Conservation (phyloP, 768 basidiomycete genomes). For the Chalciporus chontae region DNA sequence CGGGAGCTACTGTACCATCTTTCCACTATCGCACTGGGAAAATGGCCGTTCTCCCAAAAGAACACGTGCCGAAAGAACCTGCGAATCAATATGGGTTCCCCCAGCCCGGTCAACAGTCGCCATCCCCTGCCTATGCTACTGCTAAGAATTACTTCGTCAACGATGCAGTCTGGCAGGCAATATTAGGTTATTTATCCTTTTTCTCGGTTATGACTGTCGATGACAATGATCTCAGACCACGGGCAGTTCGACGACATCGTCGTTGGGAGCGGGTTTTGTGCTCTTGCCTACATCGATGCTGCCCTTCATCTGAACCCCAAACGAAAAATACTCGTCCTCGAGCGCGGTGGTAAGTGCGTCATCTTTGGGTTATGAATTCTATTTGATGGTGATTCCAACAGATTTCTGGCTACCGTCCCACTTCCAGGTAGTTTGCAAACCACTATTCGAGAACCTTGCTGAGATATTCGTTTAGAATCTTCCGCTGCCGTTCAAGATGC, state of each 20-base stretch:
- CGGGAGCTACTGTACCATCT: not conserved
- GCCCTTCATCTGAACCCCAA: slow-evolving; percentile 13
- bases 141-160: slow-evolving; percentile 7
- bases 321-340: slow-evolving; percentile 16
- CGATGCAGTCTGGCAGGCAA: slow-evolving; percentile 2
- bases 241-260: slow-evolving; percentile 11
- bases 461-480: not conserved
- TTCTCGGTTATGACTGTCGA: too few relatives aligned
- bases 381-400: not conserved
- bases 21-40: not conserved
- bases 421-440: slow-evolving; percentile 1
- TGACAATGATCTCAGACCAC: slow-evolving; percentile 1
- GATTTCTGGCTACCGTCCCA: slow-evolving; percentile 11
- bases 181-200: not conserved
- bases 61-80: not conserved
- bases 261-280: slow-evolving; percentile 10
- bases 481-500: slow-evolving; percentile 5
- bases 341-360: slow-evolving; percentile 6
- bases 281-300: slow-evolving; percentile 17
- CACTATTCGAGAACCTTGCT: not conserved
- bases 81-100: slow-evolving; percentile 8
- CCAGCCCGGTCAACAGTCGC: not conserved
- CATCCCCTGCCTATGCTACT: slow-evolving; percentile 1
- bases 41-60: not conserved
- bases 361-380: not conserved